phyloP scores from a whole-genome alignment of 768 basidiomycete species.

The Mycena maculata region DNA sequence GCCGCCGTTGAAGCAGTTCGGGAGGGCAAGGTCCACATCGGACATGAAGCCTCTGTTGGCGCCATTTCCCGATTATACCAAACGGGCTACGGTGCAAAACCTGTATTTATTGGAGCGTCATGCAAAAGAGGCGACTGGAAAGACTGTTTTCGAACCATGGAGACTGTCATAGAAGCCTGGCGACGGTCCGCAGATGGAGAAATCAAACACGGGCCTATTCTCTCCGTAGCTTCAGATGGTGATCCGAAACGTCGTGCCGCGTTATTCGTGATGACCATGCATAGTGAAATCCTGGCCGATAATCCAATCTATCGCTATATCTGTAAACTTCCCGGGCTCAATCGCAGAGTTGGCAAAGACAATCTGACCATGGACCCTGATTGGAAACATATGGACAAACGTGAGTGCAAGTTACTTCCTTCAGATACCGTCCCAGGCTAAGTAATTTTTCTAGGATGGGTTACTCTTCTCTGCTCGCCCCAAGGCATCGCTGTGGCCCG shows the following conservation, averaged over 20 bases:
- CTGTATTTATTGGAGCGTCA: constrained; percentile 32
- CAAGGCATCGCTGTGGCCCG: neutral
- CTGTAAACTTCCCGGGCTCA: constrained; percentile 30
- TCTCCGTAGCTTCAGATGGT: constrained; percentile 36
- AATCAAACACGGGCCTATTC: constrained; percentile 24
- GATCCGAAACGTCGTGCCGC: constrained; percentile 35
- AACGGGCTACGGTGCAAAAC: constrained; percentile 31
- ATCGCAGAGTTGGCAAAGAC: constrained; percentile 29
- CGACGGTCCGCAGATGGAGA: constrained; percentile 11
- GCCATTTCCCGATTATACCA: constrained; percentile 25
- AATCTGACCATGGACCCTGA: constrained; percentile 35
- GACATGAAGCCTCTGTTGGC: constrained; percentile 33
- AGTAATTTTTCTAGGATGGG: neutral
- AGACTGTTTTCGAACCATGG: constrained; percentile 10
- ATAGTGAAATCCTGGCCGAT: constrained; percentile 10
- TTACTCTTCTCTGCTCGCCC: neutral
- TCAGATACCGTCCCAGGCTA: neutral
- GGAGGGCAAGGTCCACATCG: constrained; percentile 34
- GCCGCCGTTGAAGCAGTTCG: constrained; percentile 22
- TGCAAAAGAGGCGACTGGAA: constrained; percentile 32
- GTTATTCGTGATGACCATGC: constrained; percentile 31
- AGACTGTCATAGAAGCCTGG: constrained; percentile 30
- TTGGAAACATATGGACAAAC: constrained; percentile 35
- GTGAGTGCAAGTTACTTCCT: constrained; percentile 19
- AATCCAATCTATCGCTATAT: constrained; percentile 31